Percentiles rank a stretch among this genome's conserved stretches.
Conservation (phyloP, 2,329 filamentous ascomycete genomes). For the Penicillium psychrosexuale region DNA sequence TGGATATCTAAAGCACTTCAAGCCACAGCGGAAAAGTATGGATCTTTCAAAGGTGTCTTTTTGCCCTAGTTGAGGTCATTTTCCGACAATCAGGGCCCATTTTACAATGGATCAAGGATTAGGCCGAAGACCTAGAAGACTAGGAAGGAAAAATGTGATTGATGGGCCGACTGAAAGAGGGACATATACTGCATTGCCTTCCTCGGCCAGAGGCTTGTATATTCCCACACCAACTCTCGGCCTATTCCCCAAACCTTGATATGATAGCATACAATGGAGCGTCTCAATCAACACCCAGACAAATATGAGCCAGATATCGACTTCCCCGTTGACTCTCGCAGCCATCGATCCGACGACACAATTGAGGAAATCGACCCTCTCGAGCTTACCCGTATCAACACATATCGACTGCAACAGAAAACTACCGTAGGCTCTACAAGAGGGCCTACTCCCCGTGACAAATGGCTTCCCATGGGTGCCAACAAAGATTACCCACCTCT, state of each 20-base stretch:
- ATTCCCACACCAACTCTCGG: not conserved
- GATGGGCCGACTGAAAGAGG: not conserved
- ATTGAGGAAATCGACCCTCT: constrained; percentile 7
- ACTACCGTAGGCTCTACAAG: constrained; percentile 8
- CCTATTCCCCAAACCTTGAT: not conserved
- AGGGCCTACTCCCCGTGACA: constrained; percentile 4
- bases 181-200: not conserved
- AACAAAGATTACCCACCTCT: constrained; percentile 52
- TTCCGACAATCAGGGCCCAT: constrained; percentile 6
- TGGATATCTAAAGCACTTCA: not conserved
- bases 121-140: not conserved
- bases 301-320: constrained; percentile 5
- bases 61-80: not conserved
- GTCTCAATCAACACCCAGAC: not conserved
- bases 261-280: constrained; percentile 6
- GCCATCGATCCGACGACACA: constrained; percentile 9
- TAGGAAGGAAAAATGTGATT: not conserved
- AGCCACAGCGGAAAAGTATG: constrained; percentile 18
- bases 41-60: constrained; percentile 1
- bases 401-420: constrained; percentile 9
- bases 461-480: constrained; percentile 29
- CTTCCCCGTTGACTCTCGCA: constrained; percentile 1
- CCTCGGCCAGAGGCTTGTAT: not conserved
- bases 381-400: constrained; percentile 9
- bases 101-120: constrained; percentile 2